A percentile compares a stretch with the other conserved stretches of the same genome.
Evolutionary conservation across 805 yeast species (phyloP).

Genomic region (Blastobotrys parvus): DNA sequence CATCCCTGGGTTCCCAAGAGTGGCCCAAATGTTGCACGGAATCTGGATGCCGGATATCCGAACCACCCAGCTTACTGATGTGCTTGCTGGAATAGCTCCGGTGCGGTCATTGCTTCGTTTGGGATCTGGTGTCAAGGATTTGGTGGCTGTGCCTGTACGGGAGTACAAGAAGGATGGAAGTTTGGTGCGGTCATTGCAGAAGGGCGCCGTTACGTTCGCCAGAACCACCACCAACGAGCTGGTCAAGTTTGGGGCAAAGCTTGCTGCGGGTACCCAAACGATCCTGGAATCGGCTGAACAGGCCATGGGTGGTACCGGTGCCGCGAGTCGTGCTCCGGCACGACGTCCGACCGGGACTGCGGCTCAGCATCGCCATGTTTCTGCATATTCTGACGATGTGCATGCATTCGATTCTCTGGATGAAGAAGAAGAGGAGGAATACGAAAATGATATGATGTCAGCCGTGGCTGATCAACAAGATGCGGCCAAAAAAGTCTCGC

Average conservation of each 20-base stretch:
- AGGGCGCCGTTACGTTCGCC: slow-evolving; percentile 67
- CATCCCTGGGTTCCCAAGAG: slow-evolving; percentile 57
- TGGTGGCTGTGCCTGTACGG: slow-evolving; percentile 62
- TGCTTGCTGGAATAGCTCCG: slow-evolving; percentile 79
- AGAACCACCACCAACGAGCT: slow-evolving; percentile 74
- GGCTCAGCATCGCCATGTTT: slow-evolving; percentile 10
- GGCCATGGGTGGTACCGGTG: slow-evolving; percentile 66
- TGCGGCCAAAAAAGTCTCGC: slow-evolving; percentile 39
- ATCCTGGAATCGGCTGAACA: slow-evolving; percentile 74
- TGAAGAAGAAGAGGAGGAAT: slow-evolving; percentile 1
- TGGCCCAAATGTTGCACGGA: slow-evolving; percentile 49
- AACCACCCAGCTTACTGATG: slow-evolving; percentile 69
- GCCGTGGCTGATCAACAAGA: slow-evolving; percentile 7
- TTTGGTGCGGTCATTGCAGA: slow-evolving; percentile 58
- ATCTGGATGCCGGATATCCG: slow-evolving; percentile 86
- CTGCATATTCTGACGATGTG: slow-evolving; percentile 18
- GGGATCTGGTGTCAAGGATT: slow-evolving; percentile 68
- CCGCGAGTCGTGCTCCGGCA: slow-evolving; percentile 29
- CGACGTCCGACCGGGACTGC: slow-evolving; percentile 21
- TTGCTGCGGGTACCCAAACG: slow-evolving; percentile 84
- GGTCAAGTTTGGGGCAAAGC: slow-evolving; percentile 69
- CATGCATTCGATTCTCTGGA: slow-evolving; percentile 2
- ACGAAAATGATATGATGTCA: neutral
- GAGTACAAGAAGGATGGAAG: slow-evolving; percentile 72
- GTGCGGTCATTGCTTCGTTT: slow-evolving; percentile 67